These are phyloP conservation scores for Talaromyces sp. DNA, from an alignment of 2,329 filamentous ascomycete species.

Conservation along the genomic window DNA sequence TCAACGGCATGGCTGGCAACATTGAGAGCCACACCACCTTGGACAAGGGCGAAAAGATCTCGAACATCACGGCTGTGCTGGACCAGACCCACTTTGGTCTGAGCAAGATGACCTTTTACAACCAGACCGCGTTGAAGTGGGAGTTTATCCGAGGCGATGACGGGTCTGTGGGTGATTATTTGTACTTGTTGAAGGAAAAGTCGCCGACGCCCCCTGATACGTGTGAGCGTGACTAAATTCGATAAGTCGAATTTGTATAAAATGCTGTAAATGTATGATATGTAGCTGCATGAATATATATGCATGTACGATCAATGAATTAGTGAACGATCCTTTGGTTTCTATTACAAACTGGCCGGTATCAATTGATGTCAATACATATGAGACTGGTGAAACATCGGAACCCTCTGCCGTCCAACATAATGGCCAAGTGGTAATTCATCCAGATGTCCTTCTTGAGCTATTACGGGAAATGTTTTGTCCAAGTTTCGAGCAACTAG, in stretches of 20 bases:
- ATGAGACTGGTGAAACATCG: too few relatives aligned
- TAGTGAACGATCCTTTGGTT: too few relatives aligned
- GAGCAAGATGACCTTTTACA: conserved; percentile 42
- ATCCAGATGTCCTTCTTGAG: too few relatives aligned
- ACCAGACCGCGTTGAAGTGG: conserved; percentile 38
- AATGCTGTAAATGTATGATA: not conserved
- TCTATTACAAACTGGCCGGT: too few relatives aligned
- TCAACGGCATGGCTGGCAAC: conserved; percentile 52
- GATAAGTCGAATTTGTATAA: not conserved
- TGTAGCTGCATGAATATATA: not conserved
- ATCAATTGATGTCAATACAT: too few relatives aligned
- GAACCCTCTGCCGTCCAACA: too few relatives aligned
- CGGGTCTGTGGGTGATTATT: conserved; percentile 31
- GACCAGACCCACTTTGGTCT: conserved; percentile 46
- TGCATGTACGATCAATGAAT: not conserved
- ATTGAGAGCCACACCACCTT: conserved; percentile 46
- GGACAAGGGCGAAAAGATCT: conserved; percentile 22
- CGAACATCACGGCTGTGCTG: conserved; percentile 42
- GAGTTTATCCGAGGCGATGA: conserved; percentile 42
- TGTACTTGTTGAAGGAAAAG: conserved; percentile 30
- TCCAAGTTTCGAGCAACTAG: too few relatives aligned
- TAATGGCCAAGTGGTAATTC: too few relatives aligned
- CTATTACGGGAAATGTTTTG: too few relatives aligned
- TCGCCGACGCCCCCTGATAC: conserved; percentile 3
- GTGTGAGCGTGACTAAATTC: not conserved